Conservation (phyloP, 2,329 filamentous ascomycete genomes). For the Westerdykella ornata region DNA sequence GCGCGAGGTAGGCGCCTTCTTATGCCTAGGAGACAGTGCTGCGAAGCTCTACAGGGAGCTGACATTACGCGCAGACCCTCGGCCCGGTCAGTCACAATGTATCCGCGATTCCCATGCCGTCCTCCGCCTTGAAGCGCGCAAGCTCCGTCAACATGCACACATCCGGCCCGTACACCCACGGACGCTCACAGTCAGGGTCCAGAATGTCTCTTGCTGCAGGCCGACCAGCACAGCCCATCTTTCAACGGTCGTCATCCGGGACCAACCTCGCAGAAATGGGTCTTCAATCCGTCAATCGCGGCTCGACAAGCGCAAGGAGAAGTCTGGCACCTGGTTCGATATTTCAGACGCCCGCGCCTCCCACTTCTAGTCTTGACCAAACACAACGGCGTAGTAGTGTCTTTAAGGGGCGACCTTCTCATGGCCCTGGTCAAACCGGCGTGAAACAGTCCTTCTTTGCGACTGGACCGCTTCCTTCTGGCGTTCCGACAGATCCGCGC, state of each 20-base stretch:
- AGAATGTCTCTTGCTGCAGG: slow-evolving; percentile 75
- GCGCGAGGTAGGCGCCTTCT: slow-evolving; percentile 63
- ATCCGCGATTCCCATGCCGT: slow-evolving; percentile 72
- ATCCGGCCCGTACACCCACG: slow-evolving; percentile 59
- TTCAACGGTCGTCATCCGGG: slow-evolving; percentile 77
- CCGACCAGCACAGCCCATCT: slow-evolving; percentile 78
- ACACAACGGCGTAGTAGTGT: slow-evolving; percentile 68
- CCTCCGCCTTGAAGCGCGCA: slow-evolving; percentile 89
- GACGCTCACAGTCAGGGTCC: slow-evolving; percentile 73
- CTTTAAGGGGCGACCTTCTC: slow-evolving; percentile 52
- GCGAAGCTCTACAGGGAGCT: too few relatives aligned
- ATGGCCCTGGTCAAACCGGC: slow-evolving; percentile 57
- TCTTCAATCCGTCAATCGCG: slow-evolving; percentile 75
- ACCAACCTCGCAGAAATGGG: slow-evolving; percentile 72
- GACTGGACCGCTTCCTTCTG: slow-evolving; percentile 71
- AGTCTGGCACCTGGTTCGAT: slow-evolving; percentile 37
- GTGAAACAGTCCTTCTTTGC: slow-evolving; percentile 91
- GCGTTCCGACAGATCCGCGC: slow-evolving; percentile 78
- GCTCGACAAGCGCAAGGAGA: slow-evolving; percentile 59
- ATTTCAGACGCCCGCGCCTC: slow-evolving; percentile 41
- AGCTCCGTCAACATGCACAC: slow-evolving; percentile 60
- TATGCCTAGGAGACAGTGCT: slow-evolving; percentile 12
- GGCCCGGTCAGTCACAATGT: slow-evolving; percentile 77
- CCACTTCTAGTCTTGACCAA: slow-evolving; percentile 48
- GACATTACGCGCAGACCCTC: slow-evolving; percentile 59